phyloP scores from a whole-genome alignment of 2,329 filamentous ascomycete species.

The Stemphylium lycopersici region DNA sequence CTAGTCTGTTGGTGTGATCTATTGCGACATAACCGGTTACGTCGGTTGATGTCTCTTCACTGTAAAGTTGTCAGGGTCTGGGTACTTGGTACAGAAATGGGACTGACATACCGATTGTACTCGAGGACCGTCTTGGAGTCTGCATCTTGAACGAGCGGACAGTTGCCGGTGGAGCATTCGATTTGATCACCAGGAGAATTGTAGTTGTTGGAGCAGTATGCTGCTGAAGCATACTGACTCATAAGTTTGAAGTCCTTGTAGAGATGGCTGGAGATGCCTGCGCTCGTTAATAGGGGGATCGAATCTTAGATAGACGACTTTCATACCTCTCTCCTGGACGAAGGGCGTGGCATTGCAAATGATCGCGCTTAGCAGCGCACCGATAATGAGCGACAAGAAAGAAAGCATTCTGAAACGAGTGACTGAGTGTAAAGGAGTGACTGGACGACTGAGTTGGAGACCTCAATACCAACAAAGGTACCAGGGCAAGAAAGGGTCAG shows the following conservation, averaged over 20 bases:
- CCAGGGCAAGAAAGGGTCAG: neutral
- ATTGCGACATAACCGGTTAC: slow-evolving; percentile 55
- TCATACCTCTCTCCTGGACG: slow-evolving; percentile 22
- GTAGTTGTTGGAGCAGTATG: slow-evolving; percentile 59
- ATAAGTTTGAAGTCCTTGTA: slow-evolving; percentile 37
- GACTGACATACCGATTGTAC: slow-evolving; percentile 41
- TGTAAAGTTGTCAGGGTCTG: slow-evolving; percentile 12
- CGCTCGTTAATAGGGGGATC: neutral
- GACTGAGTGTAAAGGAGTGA: slow-evolving; percentile 3
- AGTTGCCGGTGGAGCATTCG: slow-evolving; percentile 55
- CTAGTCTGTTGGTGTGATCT: slow-evolving; percentile 55
- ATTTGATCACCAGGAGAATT: slow-evolving; percentile 51
- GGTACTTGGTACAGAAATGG: neutral
- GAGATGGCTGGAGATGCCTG: slow-evolving; percentile 27
- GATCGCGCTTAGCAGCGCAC: slow-evolving; percentile 14
- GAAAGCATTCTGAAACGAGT: slow-evolving; percentile 17
- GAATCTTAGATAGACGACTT: neutral
- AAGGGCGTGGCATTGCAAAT: slow-evolving; percentile 28
- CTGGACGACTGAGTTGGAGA: neutral
- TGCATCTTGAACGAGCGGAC: slow-evolving; percentile 56
- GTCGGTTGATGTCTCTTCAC: slow-evolving; percentile 42
- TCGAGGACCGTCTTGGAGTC: slow-evolving; percentile 53
- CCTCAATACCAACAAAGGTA: too few relatives aligned
- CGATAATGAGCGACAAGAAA: slow-evolving; percentile 19
- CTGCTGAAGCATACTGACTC: slow-evolving; percentile 58